Percentiles rank a stretch among this genome's conserved stretches.
These are phyloP conservation scores for Saitozyma sp. DNA, from an alignment of 768 basidiomycete species.

Conservation along the genomic window DNA sequence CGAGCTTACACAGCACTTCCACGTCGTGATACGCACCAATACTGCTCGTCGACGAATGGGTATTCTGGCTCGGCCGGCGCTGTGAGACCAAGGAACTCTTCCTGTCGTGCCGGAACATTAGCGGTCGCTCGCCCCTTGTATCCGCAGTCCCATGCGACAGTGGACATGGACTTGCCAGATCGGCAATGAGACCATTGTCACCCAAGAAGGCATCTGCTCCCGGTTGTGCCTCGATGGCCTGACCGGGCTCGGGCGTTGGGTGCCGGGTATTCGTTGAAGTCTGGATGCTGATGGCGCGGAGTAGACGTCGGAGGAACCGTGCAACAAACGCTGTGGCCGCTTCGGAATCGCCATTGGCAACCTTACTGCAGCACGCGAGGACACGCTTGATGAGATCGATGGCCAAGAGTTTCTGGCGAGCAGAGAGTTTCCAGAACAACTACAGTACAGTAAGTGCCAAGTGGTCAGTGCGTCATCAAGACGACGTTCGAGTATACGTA, in stretches of 20 bases:
- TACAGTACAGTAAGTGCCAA: not conserved
- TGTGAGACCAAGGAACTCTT: slow-evolving; percentile 1
- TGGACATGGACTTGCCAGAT: not conserved
- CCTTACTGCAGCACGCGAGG: not conserved
- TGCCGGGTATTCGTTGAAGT: no score
- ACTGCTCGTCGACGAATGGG: not conserved
- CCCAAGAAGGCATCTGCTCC: not conserved
- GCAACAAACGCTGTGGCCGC: not conserved
- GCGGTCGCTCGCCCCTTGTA: not conserved
- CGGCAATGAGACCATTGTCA: not conserved
- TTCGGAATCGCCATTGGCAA: not conserved
- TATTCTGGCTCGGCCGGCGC: not conserved
- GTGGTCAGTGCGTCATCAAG: no score
- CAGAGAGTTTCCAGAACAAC: not conserved
- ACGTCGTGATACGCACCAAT: not conserved
- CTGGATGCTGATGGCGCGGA: no score
- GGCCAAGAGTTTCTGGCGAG: not conserved
- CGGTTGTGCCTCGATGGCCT: no score
- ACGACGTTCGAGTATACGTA: no score
- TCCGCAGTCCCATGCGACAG: not conserved
- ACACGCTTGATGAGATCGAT: not conserved
- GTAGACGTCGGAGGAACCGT: not conserved
- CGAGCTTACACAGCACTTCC: no score
- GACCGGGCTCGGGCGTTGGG: no score
- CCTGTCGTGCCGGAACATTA: slow-evolving; percentile 1